Base-by-base conservation (phyloP, 2,329 filamentous ascomycete species). In the Alternaria panax region DNA sequence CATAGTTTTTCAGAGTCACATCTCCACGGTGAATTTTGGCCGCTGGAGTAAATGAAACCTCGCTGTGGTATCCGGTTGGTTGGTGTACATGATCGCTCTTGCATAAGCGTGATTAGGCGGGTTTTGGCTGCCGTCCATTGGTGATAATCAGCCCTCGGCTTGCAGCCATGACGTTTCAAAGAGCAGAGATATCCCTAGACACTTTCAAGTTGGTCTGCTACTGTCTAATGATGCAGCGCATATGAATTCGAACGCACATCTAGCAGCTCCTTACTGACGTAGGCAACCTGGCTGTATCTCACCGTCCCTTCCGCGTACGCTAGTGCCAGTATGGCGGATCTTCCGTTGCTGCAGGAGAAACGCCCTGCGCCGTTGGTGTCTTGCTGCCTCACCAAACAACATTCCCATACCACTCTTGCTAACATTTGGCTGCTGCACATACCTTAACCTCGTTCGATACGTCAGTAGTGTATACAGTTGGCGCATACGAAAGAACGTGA, bases 1-100 rank as follows among this genome's bases (percentile, higher is more conserved):
- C 9, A 41, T 42, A 51, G 24, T 20, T 36, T 25, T 8, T 7
- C 30, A 16, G n/a, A 25, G 32, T 53, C 18, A 18, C 18, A 57
- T 56, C 58, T 32, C 12, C 18, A 50, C 69, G 69, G 69, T 54
- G 24, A 59, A 59, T 59, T 69, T 66, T 70, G 48, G 58, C 69
- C 69, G 68, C 7, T 22, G 12, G 24, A 12, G 7, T 30, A n/a
- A 20, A 22, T 48, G n/a, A 5, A 18, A 24, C 20, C 36, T 43
- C 9, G 28, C n/a, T 18, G 25, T 53, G 11, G 34, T 28, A 27
- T 53, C 27, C 12, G 27, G 36, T 8, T 51, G 34, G 62, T 62
- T 66, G 64, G 65, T 45, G 27, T 9, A 24, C 50, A 20, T 38
- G 14, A 34, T 28, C 34, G 32, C 50, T 41, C 28, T 7, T 34